Evolutionary conservation across 2,329 filamentous ascomycete species (phyloP), one percentile per base, ranked within the genome.

Genomic region (Rhynchosporium graminicola): DNA sequence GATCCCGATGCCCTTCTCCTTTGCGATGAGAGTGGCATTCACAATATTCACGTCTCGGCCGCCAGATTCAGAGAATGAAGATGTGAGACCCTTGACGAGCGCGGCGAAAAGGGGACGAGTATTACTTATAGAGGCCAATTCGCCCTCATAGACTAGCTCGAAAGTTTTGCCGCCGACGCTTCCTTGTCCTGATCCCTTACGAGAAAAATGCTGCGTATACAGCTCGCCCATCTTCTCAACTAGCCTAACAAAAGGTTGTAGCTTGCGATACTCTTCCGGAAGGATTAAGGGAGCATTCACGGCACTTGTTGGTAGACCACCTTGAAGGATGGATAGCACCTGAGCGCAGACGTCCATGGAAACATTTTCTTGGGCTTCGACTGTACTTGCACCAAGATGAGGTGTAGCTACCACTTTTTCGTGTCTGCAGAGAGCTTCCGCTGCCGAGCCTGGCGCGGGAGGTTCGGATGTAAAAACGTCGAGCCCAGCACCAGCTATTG

Each of bases 341-440:
- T 95, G 90, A 40, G 88, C 87, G 74, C 90, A 94, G 8, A 94
- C 91, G 69, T 94, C 91, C 65, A 93, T 83, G 1, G 88, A 90
- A 3, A 93, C 90, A 65, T 92, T 93, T 71, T 94, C 90, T 74
- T 95, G 90, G 0, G 91, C 91, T 79, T 95, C 91, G 40, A 89
- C 82, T 0, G 91, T 95, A 0, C 87, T 91, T 0, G 91, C 91
- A 7, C 90, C 90, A 0, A 95, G 80, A 74, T 95, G 91, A 0
- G 91, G 91, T 7, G 91, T 94, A 1, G 87, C 87, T 1, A 94
- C 86, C 0, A 92, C 89, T 67, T 85, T 87, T 0, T 87, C 83
- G 68, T 94, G 90, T 9, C 79, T 80, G 61, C 89, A 83, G 8
- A 95, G 79, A 50, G 80, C 80, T 10, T 81, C 81, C 1, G 90